Conservation (phyloP, 83 land plant genomes). For the Picea engelmannii region DNA sequence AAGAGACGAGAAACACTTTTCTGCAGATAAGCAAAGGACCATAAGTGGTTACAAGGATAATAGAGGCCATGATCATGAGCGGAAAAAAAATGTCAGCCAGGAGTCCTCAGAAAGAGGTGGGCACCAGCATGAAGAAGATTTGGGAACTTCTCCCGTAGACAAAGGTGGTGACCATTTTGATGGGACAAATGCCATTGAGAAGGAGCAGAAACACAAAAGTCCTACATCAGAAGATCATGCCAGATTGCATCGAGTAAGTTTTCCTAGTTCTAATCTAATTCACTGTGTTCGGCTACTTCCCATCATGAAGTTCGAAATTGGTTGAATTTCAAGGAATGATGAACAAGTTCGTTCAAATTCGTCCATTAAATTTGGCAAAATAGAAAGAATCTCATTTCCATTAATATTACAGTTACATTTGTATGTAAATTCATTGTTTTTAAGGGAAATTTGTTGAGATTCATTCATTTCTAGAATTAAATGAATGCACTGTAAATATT, state of each 20-base stretch:
- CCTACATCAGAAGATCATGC: not conserved
- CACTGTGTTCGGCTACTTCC: no score
- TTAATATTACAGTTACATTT: no score
- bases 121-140: not conserved
- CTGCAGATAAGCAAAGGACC: constrained; percentile 5
- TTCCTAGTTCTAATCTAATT: no score
- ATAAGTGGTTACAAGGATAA: not conserved
- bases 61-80: not conserved
- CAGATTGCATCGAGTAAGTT: not conserved
- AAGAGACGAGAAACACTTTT: constrained; percentile 7
- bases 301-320: no score
- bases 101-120: not conserved
- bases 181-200: not conserved
- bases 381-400: no score
- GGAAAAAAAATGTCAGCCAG: not conserved
- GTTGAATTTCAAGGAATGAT: no score
- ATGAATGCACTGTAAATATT: no score
- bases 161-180: not conserved
- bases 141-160: constrained; percentile 1
- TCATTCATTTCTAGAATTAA: no score
- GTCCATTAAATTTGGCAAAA: no score
- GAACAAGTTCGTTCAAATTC: no score
- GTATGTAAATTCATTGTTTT: no score
- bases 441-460: no score
- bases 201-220: not conserved